These are phyloP conservation scores for Xenoacremonium recifei DNA, from an alignment of 2,329 filamentous ascomycete species.

Conservation along the genomic window DNA sequence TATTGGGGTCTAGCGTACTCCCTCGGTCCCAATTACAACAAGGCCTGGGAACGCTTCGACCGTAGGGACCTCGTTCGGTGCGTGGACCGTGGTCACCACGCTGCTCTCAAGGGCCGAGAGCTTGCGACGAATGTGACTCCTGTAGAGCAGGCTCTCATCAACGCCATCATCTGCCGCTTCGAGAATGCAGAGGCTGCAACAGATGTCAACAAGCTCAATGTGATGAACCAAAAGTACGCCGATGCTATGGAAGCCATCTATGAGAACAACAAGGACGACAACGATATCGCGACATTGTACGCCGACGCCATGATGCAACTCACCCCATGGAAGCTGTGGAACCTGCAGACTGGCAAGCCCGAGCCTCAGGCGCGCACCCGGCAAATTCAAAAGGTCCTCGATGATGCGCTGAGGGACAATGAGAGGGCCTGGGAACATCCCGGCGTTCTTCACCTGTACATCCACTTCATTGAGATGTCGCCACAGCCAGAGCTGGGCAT, in stretches of 20 bases:
- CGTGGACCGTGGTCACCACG: no score
- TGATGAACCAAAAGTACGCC: slow-evolving; percentile 13
- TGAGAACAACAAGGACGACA: slow-evolving; percentile 18
- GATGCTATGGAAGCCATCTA: slow-evolving; percentile 17
- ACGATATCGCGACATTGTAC: slow-evolving; percentile 15
- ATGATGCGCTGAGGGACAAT: no score
- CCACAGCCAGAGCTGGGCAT: slow-evolving; percentile 17
- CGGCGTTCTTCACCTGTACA: slow-evolving; percentile 20
- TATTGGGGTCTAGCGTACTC: slow-evolving; percentile 56
- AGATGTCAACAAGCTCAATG: slow-evolving; percentile 5
- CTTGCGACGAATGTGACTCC: no score
- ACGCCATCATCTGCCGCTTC: slow-evolving; percentile 13
- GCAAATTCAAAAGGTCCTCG: slow-evolving; percentile 5
- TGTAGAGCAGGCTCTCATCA: slow-evolving; percentile 42
- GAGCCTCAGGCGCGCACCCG: slow-evolving; percentile 14
- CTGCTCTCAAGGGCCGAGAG: no score
- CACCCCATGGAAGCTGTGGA: slow-evolving; percentile 14
- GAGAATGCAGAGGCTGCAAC: slow-evolving; percentile 35
- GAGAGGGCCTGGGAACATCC: no score
- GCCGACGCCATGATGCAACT: slow-evolving; percentile 21
- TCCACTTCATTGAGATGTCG: slow-evolving; percentile 26
- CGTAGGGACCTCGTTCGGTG: slow-evolving; percentile 58
- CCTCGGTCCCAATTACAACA: slow-evolving; percentile 52
- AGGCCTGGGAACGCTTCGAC: slow-evolving; percentile 32
- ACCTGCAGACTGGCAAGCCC: slow-evolving; percentile 11